Conservation (phyloP, 768 basidiomycete genomes). For the Lactarius quietus region DNA sequence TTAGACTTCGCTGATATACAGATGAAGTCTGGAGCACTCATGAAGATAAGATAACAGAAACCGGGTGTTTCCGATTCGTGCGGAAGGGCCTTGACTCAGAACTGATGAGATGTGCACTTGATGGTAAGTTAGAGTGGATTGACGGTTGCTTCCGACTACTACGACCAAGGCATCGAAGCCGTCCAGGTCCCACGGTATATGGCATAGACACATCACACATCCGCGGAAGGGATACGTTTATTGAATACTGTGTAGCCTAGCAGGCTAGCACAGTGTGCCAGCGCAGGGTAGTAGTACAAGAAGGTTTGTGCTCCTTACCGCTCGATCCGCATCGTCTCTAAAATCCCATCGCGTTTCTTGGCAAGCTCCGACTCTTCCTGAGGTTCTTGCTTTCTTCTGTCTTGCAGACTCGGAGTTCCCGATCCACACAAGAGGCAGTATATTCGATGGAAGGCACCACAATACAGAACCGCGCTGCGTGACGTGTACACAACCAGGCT, state of each 20-base stretch:
- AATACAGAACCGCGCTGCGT: constrained; percentile 15
- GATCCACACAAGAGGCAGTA: constrained; percentile 5
- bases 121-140: not conserved
- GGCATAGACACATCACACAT: not conserved
- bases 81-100: too few relatives aligned
- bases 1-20: too few relatives aligned
- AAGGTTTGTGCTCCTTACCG: not conserved
- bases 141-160: not conserved
- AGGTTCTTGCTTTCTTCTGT: not conserved
- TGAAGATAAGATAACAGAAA: too few relatives aligned
- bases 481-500: not conserved
- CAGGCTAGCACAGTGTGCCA: not conserved
- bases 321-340: not conserved
- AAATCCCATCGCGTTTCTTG: not conserved
- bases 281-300: not conserved
- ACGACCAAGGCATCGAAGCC: not conserved
- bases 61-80: too few relatives aligned
- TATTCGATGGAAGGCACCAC: constrained; percentile 16
- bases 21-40: too few relatives aligned
- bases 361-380: not conserved
- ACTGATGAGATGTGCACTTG: not conserved
- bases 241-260: not conserved
- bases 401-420: not conserved
- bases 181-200: not conserved
- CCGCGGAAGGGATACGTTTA: not conserved